Conservation (phyloP, 208 protist species). For the Trypanosoma congolense region DNA sequence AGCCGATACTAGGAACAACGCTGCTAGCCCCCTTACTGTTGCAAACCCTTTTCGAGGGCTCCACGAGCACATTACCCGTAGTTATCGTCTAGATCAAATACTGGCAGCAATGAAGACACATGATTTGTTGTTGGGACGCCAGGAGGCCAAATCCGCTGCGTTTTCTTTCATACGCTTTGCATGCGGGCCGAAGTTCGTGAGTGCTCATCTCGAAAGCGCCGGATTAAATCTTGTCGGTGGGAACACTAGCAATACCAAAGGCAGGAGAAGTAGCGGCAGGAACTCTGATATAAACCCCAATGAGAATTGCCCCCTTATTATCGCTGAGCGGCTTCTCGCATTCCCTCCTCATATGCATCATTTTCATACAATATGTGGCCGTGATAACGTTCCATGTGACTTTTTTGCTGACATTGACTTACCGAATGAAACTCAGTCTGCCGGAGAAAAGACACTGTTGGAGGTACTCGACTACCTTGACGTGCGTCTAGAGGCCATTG, state of each 20-base stretch:
- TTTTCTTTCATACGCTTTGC: slow-evolving; percentile 66
- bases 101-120: slow-evolving; percentile 24
- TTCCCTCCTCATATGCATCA: slow-evolving; percentile 59
- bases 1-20: neutral
- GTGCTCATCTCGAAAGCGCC: slow-evolving; percentile 26
- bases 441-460: slow-evolving; percentile 47
- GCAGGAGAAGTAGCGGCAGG: slow-evolving; percentile 41
- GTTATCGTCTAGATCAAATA: slow-evolving; percentile 74
- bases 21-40: slow-evolving; percentile 19
- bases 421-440: slow-evolving; percentile 27
- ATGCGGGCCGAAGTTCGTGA: slow-evolving; percentile 28
- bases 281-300: slow-evolving; percentile 26
- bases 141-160: slow-evolving; percentile 54
- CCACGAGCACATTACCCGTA: slow-evolving; percentile 49
- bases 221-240: slow-evolving; percentile 1
- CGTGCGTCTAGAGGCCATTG: slow-evolving; percentile 64
- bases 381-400: slow-evolving; percentile 77
- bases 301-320: slow-evolving; percentile 38
- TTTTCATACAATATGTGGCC: slow-evolving; percentile 69
- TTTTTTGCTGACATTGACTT: slow-evolving; percentile 81
- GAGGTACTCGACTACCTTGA: slow-evolving; percentile 78
- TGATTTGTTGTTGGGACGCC: slow-evolving; percentile 46
- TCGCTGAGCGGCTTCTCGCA: slow-evolving; percentile 67
- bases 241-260: slow-evolving; percentile 30
- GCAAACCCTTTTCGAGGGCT: slow-evolving; percentile 69